These are phyloP conservation scores for Colletotrichum aenigma DNA, from an alignment of 2,329 filamentous ascomycete species.

Conservation along the genomic window DNA sequence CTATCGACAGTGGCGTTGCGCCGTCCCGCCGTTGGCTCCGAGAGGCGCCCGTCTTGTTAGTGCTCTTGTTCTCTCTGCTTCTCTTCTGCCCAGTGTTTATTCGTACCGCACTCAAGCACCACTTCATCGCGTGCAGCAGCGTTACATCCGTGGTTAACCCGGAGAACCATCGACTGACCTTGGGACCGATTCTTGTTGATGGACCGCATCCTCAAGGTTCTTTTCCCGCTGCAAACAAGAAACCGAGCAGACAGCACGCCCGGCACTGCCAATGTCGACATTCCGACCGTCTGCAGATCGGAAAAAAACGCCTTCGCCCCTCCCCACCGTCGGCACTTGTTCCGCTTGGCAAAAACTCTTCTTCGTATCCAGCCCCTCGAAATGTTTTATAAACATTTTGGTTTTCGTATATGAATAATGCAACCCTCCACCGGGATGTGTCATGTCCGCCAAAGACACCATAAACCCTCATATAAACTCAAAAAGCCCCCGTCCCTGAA, in stretches of 20 bases:
- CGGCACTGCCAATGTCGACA: background rate
- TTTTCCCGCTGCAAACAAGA: background rate
- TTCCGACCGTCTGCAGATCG: slow-evolving; percentile 3
- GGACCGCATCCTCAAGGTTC: background rate
- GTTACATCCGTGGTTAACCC: slow-evolving; percentile 1
- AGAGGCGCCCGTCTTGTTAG: background rate
- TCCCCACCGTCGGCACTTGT: background rate
- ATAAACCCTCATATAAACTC: background rate
- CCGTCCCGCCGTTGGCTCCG: slow-evolving; percentile 5
- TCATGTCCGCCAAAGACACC: background rate
- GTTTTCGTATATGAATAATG: background rate
- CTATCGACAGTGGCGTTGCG: background rate
- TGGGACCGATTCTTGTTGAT: background rate
- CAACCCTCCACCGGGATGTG: background rate
- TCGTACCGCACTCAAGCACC: background rate
- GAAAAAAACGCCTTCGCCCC: background rate
- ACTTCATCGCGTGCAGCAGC: background rate
- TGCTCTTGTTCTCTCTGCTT: background rate
- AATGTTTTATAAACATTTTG: background rate
- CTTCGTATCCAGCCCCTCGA: background rate
- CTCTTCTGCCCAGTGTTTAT: background rate
- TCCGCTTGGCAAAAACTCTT: background rate
- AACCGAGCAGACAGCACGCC: background rate
- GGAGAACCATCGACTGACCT: background rate
- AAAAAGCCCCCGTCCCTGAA: background rate